Evolutionary conservation across 139 green algal species (phyloP), one percentile per base, ranked within the genome.

Genomic region (Ettlia oleoabundans): DNA sequence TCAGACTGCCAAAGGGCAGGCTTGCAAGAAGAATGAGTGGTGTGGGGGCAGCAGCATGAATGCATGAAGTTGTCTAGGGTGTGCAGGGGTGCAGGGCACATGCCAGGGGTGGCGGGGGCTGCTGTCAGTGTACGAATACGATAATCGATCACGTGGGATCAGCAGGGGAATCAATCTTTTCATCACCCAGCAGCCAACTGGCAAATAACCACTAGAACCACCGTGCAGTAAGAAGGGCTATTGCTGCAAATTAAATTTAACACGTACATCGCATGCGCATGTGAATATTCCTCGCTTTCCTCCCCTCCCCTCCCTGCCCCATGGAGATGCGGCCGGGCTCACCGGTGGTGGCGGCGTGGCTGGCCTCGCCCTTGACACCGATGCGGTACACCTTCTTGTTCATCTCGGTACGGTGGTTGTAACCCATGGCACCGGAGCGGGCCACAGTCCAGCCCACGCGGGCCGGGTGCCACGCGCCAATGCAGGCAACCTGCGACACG

Each of bases 381-480:
- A 99, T 85, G 88, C 95, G 95, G 94, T 99, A 99, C n/a, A 99
- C 73, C 96, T 99, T 99, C 96, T 99, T 99, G 96, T 99, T 99
- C 89, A 98, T 97, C 93, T 99, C 96, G 0, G 97, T 99, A 75
- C 97, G 92, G 93, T 99, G 97, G 91, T 98, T 94, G 91, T 97
- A 98, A 75, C 97, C 97, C 85, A 95, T 84, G 93, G 99, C 97
- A 91, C 97, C 97, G 18, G 95, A 90, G 66, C 97, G 94, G 24
- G 97, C 94, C 69, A 99, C 97, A 33, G 94, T 98, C 96, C 94
- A 99, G 73, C 91, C 90, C 77, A 99, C 96, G 72, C 96, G 94
- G 53, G 97, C 95, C 68, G 97, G 97, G 89, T 99, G 97, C 97
- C 97, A 99, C 19, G 97, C 94, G 68, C 97, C 97, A 83, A 99